These are phyloP conservation scores for Porcisia hertigi DNA, from an alignment of 208 protist species.

Conservation along the genomic window DNA sequence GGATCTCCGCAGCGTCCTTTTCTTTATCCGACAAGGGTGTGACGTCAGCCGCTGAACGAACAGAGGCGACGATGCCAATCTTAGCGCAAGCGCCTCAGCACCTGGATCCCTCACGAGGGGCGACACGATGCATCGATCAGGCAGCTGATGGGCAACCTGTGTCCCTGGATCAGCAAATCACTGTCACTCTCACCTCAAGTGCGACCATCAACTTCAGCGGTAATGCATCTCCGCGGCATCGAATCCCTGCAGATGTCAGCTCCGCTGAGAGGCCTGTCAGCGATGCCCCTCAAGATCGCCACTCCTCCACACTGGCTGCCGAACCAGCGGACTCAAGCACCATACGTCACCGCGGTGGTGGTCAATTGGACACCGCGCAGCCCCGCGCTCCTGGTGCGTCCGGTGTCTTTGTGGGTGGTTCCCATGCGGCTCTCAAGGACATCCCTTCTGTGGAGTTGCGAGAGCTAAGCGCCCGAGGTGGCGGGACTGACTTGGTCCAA, in stretches of 20 bases:
- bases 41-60: neutral
- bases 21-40: neutral
- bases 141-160: neutral
- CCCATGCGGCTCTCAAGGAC: neutral
- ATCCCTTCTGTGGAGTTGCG: slow-evolving; percentile 7
- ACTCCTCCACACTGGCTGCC: neutral
- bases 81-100: neutral
- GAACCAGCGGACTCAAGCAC: neutral
- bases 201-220: neutral
- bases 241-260: neutral
- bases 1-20: neutral
- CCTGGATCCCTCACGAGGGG: neutral
- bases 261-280: neutral
- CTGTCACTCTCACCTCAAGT: neutral
- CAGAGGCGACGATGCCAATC: neutral
- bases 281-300: neutral
- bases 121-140: neutral
- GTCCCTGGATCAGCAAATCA: neutral
- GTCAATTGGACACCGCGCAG: neutral
- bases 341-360: neutral
- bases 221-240: neutral
- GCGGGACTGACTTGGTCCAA: neutral
- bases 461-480: slow-evolving; percentile 1
- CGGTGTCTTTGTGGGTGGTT: neutral
- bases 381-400: neutral